A percentile compares a stretch with the other conserved stretches of the same genome.
Evolutionary conservation across 1,284 basidiomycete genomes (phyloP).

Genomic region (Heterobasidion irregulare): DNA sequence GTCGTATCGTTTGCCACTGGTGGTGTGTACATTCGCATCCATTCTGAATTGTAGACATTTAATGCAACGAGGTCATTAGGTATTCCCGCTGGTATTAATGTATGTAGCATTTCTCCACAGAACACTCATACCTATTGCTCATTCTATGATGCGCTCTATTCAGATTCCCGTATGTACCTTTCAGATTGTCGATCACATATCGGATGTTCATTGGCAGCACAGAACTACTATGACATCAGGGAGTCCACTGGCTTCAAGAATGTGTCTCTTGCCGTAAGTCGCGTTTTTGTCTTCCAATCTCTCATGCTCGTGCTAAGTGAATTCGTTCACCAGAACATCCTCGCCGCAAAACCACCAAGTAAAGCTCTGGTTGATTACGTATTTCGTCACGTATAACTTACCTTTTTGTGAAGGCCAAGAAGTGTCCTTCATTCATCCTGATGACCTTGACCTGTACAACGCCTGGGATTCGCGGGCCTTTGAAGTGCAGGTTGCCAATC

Average conservation of each 20-base stretch:
- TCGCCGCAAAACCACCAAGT: constrained; percentile 80
- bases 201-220: neutral
- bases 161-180: constrained; percentile 54
- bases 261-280: constrained; percentile 57
- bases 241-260: constrained; percentile 81
- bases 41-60: neutral
- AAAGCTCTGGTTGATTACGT: constrained; percentile 16
- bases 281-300: neutral
- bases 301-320: neutral
- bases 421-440: constrained; percentile 73
- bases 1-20: constrained; percentile 76
- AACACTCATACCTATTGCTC: neutral
- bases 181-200: neutral
- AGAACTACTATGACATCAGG: constrained; percentile 76
- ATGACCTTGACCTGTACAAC: constrained; percentile 62
- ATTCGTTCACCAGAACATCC: constrained; percentile 48
- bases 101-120: constrained; percentile 19
- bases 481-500: constrained; percentile 81
- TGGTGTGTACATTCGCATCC: constrained; percentile 30
- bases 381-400: neutral
- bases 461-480: constrained; percentile 71
- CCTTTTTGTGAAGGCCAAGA: constrained; percentile 41
- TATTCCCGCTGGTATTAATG: constrained; percentile 80
- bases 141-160: neutral
- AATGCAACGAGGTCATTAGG: constrained; percentile 16